Conservation (phyloP, 805 yeast genomes). For the Lipomyces orientalis region DNA sequence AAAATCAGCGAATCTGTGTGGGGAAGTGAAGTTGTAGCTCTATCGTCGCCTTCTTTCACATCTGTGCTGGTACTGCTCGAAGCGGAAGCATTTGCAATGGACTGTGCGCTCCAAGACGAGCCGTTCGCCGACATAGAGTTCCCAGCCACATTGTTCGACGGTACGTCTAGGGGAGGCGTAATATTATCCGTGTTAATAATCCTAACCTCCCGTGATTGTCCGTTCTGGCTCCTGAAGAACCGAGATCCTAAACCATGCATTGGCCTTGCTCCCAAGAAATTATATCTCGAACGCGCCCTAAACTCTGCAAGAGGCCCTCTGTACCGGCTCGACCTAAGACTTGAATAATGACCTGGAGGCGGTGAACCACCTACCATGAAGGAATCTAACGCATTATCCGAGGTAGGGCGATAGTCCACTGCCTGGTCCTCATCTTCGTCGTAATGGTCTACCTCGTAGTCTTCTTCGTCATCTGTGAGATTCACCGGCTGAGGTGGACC, state of each 20-base stretch:
- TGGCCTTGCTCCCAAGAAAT: not conserved
- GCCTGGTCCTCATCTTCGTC: conserved; percentile 9
- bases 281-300: conserved; percentile 2
- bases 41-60: not conserved
- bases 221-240: conserved; percentile 1
- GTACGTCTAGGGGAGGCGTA: not conserved
- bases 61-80: not conserved
- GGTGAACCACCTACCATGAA: not conserved
- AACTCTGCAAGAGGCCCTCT: conserved; percentile 7
- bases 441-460: conserved; percentile 7
- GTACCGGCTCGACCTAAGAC: not conserved
- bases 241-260: conserved; percentile 1
- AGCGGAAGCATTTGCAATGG: not conserved
- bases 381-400: conserved; percentile 7
- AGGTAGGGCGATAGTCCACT: not conserved
- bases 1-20: conserved; percentile 28
- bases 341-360: not conserved
- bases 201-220: conserved; percentile 14
- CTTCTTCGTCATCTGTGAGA: conserved; percentile 12
- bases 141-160: not conserved
- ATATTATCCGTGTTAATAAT: conserved; percentile 31
- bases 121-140: not conserved
- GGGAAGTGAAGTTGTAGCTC: conserved; percentile 17
- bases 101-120: not conserved
- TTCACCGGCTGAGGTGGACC: conserved; percentile 2